Conservation (phyloP, 2,329 filamentous ascomycete species). For the Cryoendolithus antarcticus region DNA sequence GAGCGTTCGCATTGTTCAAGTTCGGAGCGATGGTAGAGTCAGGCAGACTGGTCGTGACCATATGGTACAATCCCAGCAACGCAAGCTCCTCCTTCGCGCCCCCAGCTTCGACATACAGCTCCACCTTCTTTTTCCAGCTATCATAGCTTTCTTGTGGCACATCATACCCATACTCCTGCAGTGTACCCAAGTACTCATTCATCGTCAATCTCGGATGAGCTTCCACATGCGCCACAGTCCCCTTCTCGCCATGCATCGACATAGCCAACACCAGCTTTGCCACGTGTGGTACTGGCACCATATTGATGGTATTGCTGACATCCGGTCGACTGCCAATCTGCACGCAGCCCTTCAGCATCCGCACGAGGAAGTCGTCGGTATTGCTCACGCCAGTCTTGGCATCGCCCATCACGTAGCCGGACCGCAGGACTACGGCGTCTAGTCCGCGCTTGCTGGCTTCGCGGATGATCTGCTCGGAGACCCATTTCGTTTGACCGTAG, state of each 20-base stretch:
- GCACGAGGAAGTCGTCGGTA: constrained; percentile 82
- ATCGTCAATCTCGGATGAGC: constrained; percentile 65
- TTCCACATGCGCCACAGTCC: constrained; percentile 60
- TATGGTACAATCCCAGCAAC: constrained; percentile 63
- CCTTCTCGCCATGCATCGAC: constrained; percentile 43
- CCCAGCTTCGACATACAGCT: constrained; percentile 51
- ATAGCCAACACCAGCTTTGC: constrained; percentile 64
- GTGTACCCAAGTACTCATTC: constrained; percentile 60
- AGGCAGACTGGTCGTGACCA: constrained; percentile 59
- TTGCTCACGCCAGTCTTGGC: constrained; percentile 56
- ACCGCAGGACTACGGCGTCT: constrained; percentile 60
- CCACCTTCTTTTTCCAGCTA: constrained; percentile 55
- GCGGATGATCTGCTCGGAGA: constrained; percentile 56
- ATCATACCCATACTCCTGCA: constrained; percentile 62
- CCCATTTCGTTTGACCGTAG: constrained; percentile 90
- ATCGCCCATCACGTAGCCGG: constrained; percentile 76
- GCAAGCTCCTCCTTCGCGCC: constrained; percentile 53
- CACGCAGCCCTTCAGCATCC: constrained; percentile 76
- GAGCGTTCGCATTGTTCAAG: constrained; percentile 60
- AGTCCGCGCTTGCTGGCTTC: constrained; percentile 71
- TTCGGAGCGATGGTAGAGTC: constrained; percentile 58
- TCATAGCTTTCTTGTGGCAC: constrained; percentile 55
- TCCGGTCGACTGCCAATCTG: constrained; percentile 62
- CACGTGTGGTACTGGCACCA: constrained; percentile 77
- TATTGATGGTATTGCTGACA: constrained; percentile 80